Conservation (phyloP, 202 grass and related monocot genomes). For the Panicum hallii region DNA sequence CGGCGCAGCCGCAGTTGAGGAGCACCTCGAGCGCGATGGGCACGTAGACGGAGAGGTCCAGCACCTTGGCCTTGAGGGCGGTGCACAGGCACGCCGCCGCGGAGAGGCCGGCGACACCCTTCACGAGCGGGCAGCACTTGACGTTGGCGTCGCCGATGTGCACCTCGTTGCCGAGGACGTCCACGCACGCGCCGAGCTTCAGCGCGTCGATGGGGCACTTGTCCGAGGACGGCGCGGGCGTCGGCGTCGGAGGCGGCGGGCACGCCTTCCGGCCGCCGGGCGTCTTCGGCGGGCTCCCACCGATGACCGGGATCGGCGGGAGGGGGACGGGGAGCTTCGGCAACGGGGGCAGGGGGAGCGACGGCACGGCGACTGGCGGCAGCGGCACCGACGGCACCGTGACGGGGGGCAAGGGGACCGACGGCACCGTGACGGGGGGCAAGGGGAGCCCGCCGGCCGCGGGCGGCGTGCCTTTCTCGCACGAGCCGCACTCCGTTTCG, state of each 20-base stretch:
- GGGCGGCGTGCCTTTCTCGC: conserved; percentile 5
- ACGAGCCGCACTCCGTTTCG: conserved; percentile 36
- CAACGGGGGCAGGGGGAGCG: background rate
- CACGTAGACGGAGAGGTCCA: conserved; percentile 59
- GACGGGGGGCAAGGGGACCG: background rate
- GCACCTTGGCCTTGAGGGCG: conserved; percentile 79
- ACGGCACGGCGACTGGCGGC: conserved; percentile 1
- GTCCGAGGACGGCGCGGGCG: conserved; percentile 35
- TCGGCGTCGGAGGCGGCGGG: conserved; percentile 26
- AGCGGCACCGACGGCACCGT: background rate
- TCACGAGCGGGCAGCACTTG: conserved; percentile 73
- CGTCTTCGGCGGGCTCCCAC: conserved; percentile 29
- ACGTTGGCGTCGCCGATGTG: conserved; percentile 70
- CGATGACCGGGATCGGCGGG: conserved; percentile 38
- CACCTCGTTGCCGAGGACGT: conserved; percentile 67
- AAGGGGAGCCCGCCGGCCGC: conserved; percentile 4
- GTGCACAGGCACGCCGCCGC: conserved; percentile 91
- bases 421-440: conserved; percentile 1
- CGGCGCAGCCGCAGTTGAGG: conserved; percentile 72
- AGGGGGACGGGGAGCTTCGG: background rate
- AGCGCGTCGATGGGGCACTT: conserved; percentile 77
- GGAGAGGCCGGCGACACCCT: conserved; percentile 55
- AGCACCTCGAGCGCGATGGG: conserved; percentile 80
- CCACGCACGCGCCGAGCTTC: conserved; percentile 78
- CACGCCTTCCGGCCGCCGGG: conserved; percentile 48